Conservation (phyloP, 2,329 filamentous ascomycete genomes). For the Volutella citrinella region DNA sequence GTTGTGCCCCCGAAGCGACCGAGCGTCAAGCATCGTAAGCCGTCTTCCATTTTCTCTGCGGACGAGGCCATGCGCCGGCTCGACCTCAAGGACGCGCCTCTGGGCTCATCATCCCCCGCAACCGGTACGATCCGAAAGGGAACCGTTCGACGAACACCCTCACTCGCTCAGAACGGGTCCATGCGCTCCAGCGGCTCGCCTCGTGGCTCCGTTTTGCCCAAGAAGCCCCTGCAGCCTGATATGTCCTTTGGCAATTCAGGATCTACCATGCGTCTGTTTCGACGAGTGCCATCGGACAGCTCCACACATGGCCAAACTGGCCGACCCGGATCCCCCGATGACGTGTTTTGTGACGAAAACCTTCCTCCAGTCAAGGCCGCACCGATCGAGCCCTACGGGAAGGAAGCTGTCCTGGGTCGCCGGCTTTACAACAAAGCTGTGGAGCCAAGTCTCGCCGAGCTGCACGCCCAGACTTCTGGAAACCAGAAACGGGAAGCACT, state of each 20-base stretch:
- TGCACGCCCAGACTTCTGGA: slow-evolving; percentile 73
- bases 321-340: slow-evolving; percentile 35
- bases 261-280: slow-evolving; percentile 89
- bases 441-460: slow-evolving; percentile 79
- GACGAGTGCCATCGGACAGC: slow-evolving; percentile 73
- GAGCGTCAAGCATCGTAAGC: slow-evolving; percentile 50
- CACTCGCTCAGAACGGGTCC: slow-evolving; percentile 35
- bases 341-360: slow-evolving; percentile 61
- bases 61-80: slow-evolving; percentile 60
- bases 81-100: slow-evolving; percentile 58
- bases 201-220: slow-evolving; percentile 46
- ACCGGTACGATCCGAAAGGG: slow-evolving; percentile 57
- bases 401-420: slow-evolving; percentile 80
- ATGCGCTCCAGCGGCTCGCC: slow-evolving; percentile 40
- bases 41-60: slow-evolving; percentile 55
- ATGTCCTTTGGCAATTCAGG: slow-evolving; percentile 92
- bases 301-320: slow-evolving; percentile 42
- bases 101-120: slow-evolving; percentile 54
- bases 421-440: slow-evolving; percentile 78
- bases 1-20: slow-evolving; percentile 53
- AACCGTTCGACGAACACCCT: slow-evolving; percentile 51
- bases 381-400: slow-evolving; percentile 60
- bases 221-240: slow-evolving; percentile 81
- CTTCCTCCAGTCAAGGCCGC: slow-evolving; percentile 45
- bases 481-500: slow-evolving; percentile 76